phyloP scores from a whole-genome alignment of 441 rosid genomes.

The Sinapis alba region DNA sequence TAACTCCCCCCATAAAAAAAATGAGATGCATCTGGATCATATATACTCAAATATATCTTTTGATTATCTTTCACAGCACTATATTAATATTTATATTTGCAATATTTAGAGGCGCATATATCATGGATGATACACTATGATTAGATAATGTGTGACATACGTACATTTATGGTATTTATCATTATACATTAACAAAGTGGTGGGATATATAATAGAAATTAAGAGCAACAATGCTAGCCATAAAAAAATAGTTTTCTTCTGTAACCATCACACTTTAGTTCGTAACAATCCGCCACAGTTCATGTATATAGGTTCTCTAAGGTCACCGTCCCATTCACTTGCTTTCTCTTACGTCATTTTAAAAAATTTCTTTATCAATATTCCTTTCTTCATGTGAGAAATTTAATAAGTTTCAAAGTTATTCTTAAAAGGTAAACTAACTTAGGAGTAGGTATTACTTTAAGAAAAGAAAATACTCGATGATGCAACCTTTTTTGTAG shows the following conservation, averaged over 20 bases:
- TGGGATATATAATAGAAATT: conserved; percentile 9
- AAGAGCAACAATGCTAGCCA: conserved; percentile 2
- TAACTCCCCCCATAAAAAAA: background rate
- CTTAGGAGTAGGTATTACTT: conserved; percentile 18
- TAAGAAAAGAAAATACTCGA: conserved; percentile 7
- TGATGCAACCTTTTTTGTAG: conserved; percentile 13
- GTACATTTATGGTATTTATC: background rate
- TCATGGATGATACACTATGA: background rate
- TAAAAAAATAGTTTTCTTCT: conserved; percentile 3
- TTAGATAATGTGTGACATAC: background rate
- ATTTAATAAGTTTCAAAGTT: background rate
- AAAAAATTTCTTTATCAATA: background rate
- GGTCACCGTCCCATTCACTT: conserved; percentile 34
- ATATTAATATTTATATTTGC: background rate
- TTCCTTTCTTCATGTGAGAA: conserved; percentile 15
- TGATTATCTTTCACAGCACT: background rate
- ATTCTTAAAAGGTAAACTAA: conserved; percentile 16
- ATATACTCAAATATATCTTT: background rate
- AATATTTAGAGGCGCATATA: background rate
- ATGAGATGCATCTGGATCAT: background rate
- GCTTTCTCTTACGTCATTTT: conserved; percentile 16
- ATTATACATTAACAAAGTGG: background rate
- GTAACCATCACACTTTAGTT: conserved; percentile 19
- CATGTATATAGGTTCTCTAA: conserved; percentile 19
- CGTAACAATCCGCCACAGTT: conserved; percentile 32